Percentiles rank a stretch among this genome's conserved stretches.
phyloP scores from a whole-genome alignment of 1,284 basidiomycete species.

The Marasmius tenuissimus region DNA sequence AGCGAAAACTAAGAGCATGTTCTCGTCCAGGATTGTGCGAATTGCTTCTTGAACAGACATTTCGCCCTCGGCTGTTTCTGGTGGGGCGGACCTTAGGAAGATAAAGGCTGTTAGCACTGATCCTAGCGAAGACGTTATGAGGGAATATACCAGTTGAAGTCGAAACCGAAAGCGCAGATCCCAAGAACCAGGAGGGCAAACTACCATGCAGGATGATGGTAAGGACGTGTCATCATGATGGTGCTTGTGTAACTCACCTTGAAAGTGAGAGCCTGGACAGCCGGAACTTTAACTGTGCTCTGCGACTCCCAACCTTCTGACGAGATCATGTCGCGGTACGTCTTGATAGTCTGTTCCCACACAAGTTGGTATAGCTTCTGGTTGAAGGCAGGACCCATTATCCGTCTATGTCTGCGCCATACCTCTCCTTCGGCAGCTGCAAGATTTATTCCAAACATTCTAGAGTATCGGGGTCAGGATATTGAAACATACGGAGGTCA shows the following conservation, averaged over 20 bases:
- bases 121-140: neutral
- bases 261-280: conserved; percentile 7
- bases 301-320: conserved; percentile 7
- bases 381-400: conserved; percentile 17
- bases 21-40: conserved; percentile 5
- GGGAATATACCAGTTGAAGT: conserved; percentile 7
- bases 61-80: conserved; percentile 1
- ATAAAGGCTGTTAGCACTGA: neutral
- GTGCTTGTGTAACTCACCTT: neutral
- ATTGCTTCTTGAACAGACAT: conserved; percentile 13
- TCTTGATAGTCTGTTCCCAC: conserved; percentile 10
- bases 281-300: neutral
- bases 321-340: conserved; percentile 12
- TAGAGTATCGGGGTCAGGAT: neutral
- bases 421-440: conserved; percentile 11
- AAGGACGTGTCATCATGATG: neutral
- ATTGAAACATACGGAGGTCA: neutral
- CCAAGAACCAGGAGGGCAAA: conserved; percentile 9
- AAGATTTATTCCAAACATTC: conserved; percentile 13
- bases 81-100: conserved; percentile 9
- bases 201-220: neutral
- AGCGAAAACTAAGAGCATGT: conserved; percentile 11
- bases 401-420: conserved; percentile 13
- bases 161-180: conserved; percentile 12
- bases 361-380: conserved; percentile 11